These are phyloP conservation scores for Lentinus polychrous DNA, from an alignment of 1,284 basidiomycete species.

Conservation along the genomic window DNA sequence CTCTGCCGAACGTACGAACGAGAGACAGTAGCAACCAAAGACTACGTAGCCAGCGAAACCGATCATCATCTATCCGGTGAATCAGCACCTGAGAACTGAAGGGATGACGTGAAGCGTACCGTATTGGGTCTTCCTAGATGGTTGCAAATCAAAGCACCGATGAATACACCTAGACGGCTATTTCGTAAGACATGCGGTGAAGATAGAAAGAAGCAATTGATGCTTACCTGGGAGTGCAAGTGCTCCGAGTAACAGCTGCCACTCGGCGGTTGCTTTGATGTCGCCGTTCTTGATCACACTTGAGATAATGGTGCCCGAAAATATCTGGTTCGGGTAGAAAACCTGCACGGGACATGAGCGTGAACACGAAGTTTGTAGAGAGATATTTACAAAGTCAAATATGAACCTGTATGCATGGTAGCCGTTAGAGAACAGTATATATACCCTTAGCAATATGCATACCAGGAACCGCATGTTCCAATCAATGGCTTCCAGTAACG, in stretches of 20 bases:
- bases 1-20: neutral
- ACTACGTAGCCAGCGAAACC: constrained; percentile 72
- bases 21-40: constrained; percentile 38
- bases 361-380: neutral
- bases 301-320: constrained; percentile 59
- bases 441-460: too few relatives aligned
- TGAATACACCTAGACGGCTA: constrained; percentile 29
- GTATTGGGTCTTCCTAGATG: constrained; percentile 57
- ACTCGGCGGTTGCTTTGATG: constrained; percentile 57
- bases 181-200: neutral
- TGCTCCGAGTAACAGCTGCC: constrained; percentile 60
- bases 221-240: constrained; percentile 58
- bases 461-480: constrained; percentile 71
- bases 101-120: constrained; percentile 29
- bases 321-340: constrained; percentile 51
- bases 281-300: constrained; percentile 47
- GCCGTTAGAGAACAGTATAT: too few relatives aligned
- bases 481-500: constrained; percentile 66
- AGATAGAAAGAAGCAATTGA: neutral
- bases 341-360: constrained; percentile 31
- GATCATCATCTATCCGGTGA: constrained; percentile 50
- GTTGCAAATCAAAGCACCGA: constrained; percentile 61
- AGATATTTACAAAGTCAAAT: constrained; percentile 56
- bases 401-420: constrained; percentile 65
- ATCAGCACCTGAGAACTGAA: too few relatives aligned